These are phyloP conservation scores for Vitis hybrid DNA, from an alignment of 177 flowering plant genomes.

Conservation along the genomic window DNA sequence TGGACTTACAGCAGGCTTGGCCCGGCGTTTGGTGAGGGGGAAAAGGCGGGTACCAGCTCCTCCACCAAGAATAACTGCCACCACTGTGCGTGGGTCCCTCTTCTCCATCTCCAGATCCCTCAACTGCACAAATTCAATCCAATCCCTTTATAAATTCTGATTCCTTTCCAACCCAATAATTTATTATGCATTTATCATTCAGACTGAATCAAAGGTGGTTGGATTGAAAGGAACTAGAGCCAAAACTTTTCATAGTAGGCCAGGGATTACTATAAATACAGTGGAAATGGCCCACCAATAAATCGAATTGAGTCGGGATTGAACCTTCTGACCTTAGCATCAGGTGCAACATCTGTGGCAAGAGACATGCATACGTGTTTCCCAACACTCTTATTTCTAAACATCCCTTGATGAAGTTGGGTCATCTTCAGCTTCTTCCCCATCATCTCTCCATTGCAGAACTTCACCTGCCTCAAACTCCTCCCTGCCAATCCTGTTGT, in stretches of 20 bases:
- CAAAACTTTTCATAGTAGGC: no score
- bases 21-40: slow-evolving; percentile 90
- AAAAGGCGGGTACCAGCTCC: slow-evolving; percentile 97
- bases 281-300: no score
- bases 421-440: slow-evolving; percentile 51
- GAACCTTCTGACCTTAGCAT: slow-evolving; percentile 50
- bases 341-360: slow-evolving; percentile 39
- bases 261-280: no score
- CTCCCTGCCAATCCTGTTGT: slow-evolving; percentile 28
- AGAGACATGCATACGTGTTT: slow-evolving; percentile 51
- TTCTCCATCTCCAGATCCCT: slow-evolving; percentile 62
- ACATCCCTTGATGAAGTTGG: neutral
- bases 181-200: neutral
- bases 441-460: slow-evolving; percentile 69
- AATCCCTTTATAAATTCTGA: no score
- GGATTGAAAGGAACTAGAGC: neutral
- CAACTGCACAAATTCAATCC: slow-evolving; percentile 37
- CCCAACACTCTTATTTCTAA: slow-evolving; percentile 9
- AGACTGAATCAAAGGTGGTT: neutral
- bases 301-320: no score
- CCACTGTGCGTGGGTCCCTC: slow-evolving; percentile 69
- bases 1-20: slow-evolving; percentile 82
- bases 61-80: slow-evolving; percentile 86
- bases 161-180: neutral
- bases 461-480: slow-evolving; percentile 35